Conservation (phyloP, 1,284 basidiomycete species). For the Volvariella surrecta region DNA sequence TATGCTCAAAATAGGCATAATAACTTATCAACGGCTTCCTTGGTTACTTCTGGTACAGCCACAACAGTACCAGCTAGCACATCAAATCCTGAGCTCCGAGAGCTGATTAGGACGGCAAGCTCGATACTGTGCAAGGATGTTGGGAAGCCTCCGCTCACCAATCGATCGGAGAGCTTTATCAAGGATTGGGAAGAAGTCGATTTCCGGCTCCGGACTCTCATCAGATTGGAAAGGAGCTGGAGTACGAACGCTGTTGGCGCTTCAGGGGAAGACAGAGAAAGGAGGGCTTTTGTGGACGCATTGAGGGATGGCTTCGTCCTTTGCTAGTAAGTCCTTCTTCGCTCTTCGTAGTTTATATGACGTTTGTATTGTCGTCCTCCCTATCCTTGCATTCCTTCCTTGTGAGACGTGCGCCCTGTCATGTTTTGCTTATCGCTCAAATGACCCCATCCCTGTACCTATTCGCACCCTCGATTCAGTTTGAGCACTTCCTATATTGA, state of each 20-base stretch:
- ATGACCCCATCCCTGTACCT: no score
- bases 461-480: no score
- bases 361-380: constrained; percentile 7
- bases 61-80: constrained; percentile 15
- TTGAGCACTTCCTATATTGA: no score
- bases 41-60: constrained; percentile 17
- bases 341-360: constrained; percentile 5
- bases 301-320: constrained; percentile 79
- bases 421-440: no score
- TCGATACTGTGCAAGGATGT: constrained; percentile 58
- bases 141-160: constrained; percentile 43
- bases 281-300: constrained; percentile 62
- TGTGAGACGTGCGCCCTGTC: not conserved
- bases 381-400: constrained; percentile 8
- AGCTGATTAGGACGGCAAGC: constrained; percentile 52
- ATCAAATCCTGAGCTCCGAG: constrained; percentile 47
- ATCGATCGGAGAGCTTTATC: constrained; percentile 33
- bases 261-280: constrained; percentile 66
- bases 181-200: constrained; percentile 71
- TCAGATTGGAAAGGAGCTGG: constrained; percentile 68
- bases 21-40: constrained; percentile 47
- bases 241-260: constrained; percentile 39
- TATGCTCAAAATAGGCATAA: constrained; percentile 40
- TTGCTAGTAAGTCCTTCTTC: constrained; percentile 62
- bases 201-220: constrained; percentile 48